A percentile compares a stretch with the other conserved stretches of the same genome.
phyloP scores from a whole-genome alignment of 306 rosid genomes.

The Prunus dulcis region DNA sequence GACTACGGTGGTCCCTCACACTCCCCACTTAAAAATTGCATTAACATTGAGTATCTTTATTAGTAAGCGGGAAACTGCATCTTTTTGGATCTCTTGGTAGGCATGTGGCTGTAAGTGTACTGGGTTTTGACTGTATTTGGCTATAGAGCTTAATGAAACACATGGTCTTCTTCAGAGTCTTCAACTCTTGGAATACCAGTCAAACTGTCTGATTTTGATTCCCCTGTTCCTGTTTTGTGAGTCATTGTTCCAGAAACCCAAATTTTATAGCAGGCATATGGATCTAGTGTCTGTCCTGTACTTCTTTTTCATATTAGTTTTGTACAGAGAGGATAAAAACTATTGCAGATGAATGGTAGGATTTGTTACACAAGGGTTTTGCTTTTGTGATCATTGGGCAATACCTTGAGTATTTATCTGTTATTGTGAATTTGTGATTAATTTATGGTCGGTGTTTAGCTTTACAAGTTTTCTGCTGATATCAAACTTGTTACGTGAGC shows the following conservation, averaged over 20 bases:
- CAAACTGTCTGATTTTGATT: constrained; percentile 6
- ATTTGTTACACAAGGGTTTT: not conserved
- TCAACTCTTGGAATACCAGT: not conserved
- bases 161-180: not conserved
- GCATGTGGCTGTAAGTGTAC: not conserved
- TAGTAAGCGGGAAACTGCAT: not conserved
- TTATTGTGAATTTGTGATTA: not conserved
- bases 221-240: not conserved
- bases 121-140: not conserved
- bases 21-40: no score
- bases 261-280: not conserved
- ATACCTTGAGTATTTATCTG: not conserved
- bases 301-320: not conserved
- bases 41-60: no score
- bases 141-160: not conserved
- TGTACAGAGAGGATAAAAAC: not conserved
- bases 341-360: not conserved
- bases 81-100: not conserved
- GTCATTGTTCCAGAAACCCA: not conserved
- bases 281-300: not conserved
- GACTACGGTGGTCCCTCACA: constrained; percentile 33
- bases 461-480: constrained; percentile 30
- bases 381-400: not conserved
- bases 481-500: constrained; percentile 55
- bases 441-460: constrained; percentile 24